Base-by-base conservation (phyloP, 2,329 filamentous ascomycete species). In the Diaporthe ilicicola region DNA sequence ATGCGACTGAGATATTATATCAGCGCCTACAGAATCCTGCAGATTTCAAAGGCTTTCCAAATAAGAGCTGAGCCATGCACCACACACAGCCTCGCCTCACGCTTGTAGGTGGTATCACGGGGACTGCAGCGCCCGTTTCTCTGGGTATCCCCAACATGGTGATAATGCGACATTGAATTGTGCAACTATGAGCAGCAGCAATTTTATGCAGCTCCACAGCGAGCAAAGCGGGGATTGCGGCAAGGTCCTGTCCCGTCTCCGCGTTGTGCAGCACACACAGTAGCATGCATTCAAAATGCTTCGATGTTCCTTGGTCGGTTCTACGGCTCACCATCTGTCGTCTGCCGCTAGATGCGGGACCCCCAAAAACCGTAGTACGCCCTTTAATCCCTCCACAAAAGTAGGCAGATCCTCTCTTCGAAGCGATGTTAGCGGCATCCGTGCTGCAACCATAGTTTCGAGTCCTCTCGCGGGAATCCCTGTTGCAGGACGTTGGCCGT, bases 21-120 rank as follows among this genome's bases (percentile, higher is more conserved):
- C 44, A 50, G 59, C 59, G 44, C 44, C 42, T 64, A 24, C 59
- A 64, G 29, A 50, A 37, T 37, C 29, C 59, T 50, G 44, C 29
- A 29, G 59, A 42, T 42, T 37, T 37, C 17, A 19, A 19, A n/a
- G 59, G 59, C 59, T 42, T n/a, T 48, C 59, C 32, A 42, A 64
- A 64, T 50, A 64, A 64, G 29, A 37, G 42, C 19, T 64, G 44
- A 50, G 46, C 15, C 59, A 50, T 29, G 29, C 13, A 32, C 27
- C 27, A 17, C 42, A 29, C 39, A 19, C 39, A 46, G 39, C n/a
- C 56, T 10, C 42, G 27, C 32, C 27, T 19, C 10, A 24, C 27
- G 29, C 27, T 42, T 48, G 13, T 34, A 9, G n/a, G 37, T 34
- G 29, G 15, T 6, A 3, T 27, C 13, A 9, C 19, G 27, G 29